Percentiles rank a stretch among this genome's conserved stretches.
Conservation (phyloP, 768 basidiomycete genomes). For the Thelephora ganbajun region DNA sequence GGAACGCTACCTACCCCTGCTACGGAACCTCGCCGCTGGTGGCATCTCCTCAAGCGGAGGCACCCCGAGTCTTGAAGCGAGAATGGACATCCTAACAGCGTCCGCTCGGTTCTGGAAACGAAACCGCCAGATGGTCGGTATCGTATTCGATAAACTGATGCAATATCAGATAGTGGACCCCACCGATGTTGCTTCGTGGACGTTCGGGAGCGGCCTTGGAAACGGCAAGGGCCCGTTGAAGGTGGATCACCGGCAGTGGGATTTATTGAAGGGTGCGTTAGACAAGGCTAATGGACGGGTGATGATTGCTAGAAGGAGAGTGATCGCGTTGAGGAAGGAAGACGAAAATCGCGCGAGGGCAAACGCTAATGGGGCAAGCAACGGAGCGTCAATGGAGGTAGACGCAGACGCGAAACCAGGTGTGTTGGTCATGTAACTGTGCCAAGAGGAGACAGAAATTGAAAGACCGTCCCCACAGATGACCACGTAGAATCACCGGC, state of each 20-base stretch:
- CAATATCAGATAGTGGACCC: slow-evolving; percentile 98
- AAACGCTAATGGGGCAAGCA: slow-evolving; percentile 38
- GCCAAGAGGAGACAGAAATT: not conserved
- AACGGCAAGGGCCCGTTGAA: slow-evolving; percentile 20
- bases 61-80: slow-evolving; percentile 36
- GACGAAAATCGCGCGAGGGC: slow-evolving; percentile 71
- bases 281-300: slow-evolving; percentile 90
- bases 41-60: slow-evolving; percentile 26
- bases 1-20: slow-evolving; percentile 77
- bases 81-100: slow-evolving; percentile 56
- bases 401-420: slow-evolving; percentile 59
- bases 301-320: slow-evolving; percentile 58
- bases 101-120: slow-evolving; percentile 72
- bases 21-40: slow-evolving; percentile 42
- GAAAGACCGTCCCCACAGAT: slow-evolving; percentile 24
- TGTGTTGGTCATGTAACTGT: slow-evolving; percentile 18
- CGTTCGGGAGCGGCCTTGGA: slow-evolving; percentile 46
- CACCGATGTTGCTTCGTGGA: slow-evolving; percentile 78
- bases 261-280: slow-evolving; percentile 64
- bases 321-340: slow-evolving; percentile 75
- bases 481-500: slow-evolving; percentile 42
- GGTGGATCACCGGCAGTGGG: slow-evolving; percentile 63
- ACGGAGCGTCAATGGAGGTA: slow-evolving; percentile 43
- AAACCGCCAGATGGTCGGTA: slow-evolving; percentile 75
- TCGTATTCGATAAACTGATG: slow-evolving; percentile 96